Conservation (phyloP, 352 stramenopile genomes). For the Phytophthora constricta region DNA sequence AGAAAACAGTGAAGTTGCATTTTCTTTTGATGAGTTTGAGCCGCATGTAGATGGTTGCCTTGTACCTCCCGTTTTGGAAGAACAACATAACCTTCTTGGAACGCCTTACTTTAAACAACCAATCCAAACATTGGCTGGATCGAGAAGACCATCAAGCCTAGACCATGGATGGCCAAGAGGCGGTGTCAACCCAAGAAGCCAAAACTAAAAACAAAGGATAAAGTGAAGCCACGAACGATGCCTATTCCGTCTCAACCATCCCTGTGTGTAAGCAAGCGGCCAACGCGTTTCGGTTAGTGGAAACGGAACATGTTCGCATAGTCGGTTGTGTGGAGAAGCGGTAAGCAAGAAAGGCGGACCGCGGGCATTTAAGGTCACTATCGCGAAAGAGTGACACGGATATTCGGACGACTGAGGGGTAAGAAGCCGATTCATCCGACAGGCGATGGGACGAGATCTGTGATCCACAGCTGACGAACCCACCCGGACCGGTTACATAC, state of each 20-base stretch:
- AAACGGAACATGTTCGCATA: not conserved
- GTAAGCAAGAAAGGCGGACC: too few species aligned
- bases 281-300: not conserved
- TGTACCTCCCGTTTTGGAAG: not conserved
- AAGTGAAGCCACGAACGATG: not conserved
- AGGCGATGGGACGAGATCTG: too few species aligned
- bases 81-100: slow-evolving; percentile 1
- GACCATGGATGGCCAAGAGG: not conserved
- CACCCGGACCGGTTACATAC: too few species aligned
- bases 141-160: not conserved
- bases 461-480: too few species aligned
- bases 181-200: not conserved
- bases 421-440: too few species aligned
- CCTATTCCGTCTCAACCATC: not conserved
- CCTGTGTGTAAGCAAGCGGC: not conserved
- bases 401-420: too few species aligned
- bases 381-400: too few species aligned
- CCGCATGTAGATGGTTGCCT: not conserved
- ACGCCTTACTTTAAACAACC: not conserved
- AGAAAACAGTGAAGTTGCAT: slow-evolving; percentile 7
- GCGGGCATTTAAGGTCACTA: too few species aligned
- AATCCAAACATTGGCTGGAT: slow-evolving; percentile 14
- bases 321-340: too few species aligned
- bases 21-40: slow-evolving; percentile 8
- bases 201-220: not conserved